Evolutionary conservation across 2,329 filamentous ascomycete genomes (phyloP).

Genomic region (Botrytis byssoidea): DNA sequence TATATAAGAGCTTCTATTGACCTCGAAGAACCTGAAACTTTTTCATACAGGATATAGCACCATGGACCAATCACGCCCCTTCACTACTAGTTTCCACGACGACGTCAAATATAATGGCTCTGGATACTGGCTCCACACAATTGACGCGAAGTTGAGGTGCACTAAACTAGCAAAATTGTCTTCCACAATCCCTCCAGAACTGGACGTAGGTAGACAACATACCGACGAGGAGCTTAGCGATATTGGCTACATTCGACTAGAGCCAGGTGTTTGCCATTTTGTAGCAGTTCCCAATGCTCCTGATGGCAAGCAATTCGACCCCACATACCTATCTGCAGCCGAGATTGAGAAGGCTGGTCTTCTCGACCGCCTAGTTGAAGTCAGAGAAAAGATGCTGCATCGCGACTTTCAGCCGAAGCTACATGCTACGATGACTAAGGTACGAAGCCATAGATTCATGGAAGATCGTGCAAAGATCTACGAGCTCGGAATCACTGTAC

Average conservation of each 20-base stretch:
- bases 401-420: background rate
- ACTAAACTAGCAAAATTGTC: background rate
- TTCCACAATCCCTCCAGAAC: background rate
- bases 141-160: background rate
- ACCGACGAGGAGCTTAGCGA: background rate
- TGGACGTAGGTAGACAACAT: background rate
- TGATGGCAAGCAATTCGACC: background rate
- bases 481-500: background rate
- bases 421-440: background rate
- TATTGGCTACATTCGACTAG: background rate
- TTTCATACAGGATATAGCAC: background rate
- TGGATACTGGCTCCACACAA: background rate
- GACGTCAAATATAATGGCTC: background rate
- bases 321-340: background rate
- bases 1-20: background rate
- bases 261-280: background rate
- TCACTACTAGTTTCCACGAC: background rate
- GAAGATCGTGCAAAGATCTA: background rate
- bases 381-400: background rate
- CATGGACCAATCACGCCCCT: background rate
- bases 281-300: background rate
- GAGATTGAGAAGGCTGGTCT: background rate
- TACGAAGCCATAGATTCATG: background rate
- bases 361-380: background rate
- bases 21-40: background rate